Evolutionary conservation across 345 rosid species (phyloP), one percentile per base, ranked within the genome.

Genomic region (Arabis alpina): DNA sequence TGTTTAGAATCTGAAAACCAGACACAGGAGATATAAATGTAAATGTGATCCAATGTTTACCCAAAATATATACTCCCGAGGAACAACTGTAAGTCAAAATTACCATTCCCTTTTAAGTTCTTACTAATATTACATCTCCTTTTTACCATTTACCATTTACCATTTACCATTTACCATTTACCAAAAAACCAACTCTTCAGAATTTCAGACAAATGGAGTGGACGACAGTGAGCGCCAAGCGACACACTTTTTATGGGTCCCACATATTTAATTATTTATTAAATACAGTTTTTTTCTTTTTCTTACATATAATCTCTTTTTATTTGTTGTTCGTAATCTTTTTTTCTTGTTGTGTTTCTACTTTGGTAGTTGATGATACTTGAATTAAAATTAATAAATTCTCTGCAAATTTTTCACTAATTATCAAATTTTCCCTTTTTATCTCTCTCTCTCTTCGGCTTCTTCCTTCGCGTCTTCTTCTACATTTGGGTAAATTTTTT

Each of bases 151-250:
- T 39, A 51, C 59, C 28, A 49, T 34, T 25, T 43, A 9, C 24
- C 56, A 19, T 10, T 37, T 39, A 51, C 59, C 28, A 49, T 34
- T 34, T 34, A 34, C 37, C 7, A 24, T 34, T 12, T 23, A 23
- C 30, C 12, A 41, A 28, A 42, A n/a, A 3, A 61, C 51, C 52
- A 61, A 48, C 27, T 48, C 39, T 40, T 53, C 54, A 54, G 55
- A 58, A n/a, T 19, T 39, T 53, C 53, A 54, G 56, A 59, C 50
- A 59, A 60, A 41, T 10, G 56, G 49, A 66, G 77, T 59, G 73
- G 68, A 66, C 2, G 56, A 74, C 73, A 74, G 78, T 59, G 68
- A 66, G 56, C 24, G 32, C 62, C 77, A 74, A 67, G n/a, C 64
- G 78, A 60, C 78, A 74, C 63, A 73, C 37, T 42, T 67, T 52